Evolutionary conservation across 768 basidiomycete species (phyloP), one percentile per base, ranked within the genome.

Genomic region (Lentinula edodes): DNA sequence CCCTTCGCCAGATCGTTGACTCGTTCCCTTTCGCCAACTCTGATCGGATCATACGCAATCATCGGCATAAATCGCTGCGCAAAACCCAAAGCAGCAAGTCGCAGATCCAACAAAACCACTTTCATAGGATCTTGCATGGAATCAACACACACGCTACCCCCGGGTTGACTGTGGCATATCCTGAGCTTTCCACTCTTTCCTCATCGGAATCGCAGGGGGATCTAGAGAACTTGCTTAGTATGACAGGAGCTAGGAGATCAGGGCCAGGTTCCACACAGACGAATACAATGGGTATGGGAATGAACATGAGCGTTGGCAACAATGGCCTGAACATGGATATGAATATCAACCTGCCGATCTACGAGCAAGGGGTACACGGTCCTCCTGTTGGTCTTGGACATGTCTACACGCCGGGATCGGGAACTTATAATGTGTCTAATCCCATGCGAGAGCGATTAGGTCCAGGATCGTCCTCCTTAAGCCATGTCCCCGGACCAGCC

Each of bases 1-100:
- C 85, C 9, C 75, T 91, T 35, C 83, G 86, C n/a, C 83, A 87
- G 67, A 82, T 91, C 35, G 74, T 87, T 66, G 86, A 85, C 64
- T 76, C 82, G 13, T 78, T 82, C 61, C 84, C 87, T 0, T 80
- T 83, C 58, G 75, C 74, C 28, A 32, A 52, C 3, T 69, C 28
- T 42, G 69, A 51, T 63, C 65, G 60, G 15, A 53, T 65, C 10
- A 61, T 51, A 28, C 63, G 45, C n/a, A 56, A n/a, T 16, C 41
- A 10, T 15, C 38, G 18, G 8, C 12, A 54, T 10, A 5, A 38
- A 39, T 41, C 13, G 18, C 6, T 20, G 8, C 23, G 15, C 7
- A 18, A 18, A 58, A 32, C n/a, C 1, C 42, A 43, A 23, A 50
- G 43, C 63, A 39, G 67, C 64, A 46, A 67, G 62, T 63, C 61